phyloP scores from a whole-genome alignment of 2,329 filamentous ascomycete species.

The Diaporthe velutina region DNA sequence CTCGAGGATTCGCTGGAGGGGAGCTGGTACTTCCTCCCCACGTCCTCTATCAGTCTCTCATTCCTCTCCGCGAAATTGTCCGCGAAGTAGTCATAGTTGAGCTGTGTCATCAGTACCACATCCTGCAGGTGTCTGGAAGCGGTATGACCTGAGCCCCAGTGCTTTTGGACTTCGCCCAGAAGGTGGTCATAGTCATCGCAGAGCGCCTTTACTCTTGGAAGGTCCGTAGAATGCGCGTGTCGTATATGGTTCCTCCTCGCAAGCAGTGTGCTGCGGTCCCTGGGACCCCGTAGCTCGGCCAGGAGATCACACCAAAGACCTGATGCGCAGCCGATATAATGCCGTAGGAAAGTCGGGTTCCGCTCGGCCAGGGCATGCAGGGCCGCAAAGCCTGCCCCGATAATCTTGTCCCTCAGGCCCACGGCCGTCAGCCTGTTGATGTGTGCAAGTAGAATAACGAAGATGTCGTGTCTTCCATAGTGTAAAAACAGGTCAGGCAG shows the following conservation, averaged over 20 bases:
- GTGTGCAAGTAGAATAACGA: conserved; percentile 40
- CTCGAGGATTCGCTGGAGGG: neutral
- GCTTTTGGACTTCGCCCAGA: conserved; percentile 31
- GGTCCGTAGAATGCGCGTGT: conserved; percentile 31
- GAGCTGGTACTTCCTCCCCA: conserved; percentile 37
- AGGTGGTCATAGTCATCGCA: conserved; percentile 38
- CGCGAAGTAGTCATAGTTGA: conserved; percentile 39
- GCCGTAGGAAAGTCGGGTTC: conserved; percentile 35
- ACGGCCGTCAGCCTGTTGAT: conserved; percentile 40
- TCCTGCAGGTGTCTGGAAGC: conserved; percentile 39
- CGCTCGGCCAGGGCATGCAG: conserved; percentile 39
- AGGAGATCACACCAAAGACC: conserved; percentile 41
- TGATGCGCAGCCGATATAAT: conserved; percentile 41
- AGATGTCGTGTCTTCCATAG: conserved; percentile 40
- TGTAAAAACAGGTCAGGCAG: conserved; percentile 40
- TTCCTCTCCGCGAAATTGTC: conserved; percentile 35
- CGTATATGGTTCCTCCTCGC: conserved; percentile 40
- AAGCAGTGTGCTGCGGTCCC: conserved; percentile 40
- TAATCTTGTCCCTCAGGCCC: conserved; percentile 37
- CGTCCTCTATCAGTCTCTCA: conserved; percentile 31
- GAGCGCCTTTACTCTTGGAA: conserved; percentile 19
- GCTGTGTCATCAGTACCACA: conserved; percentile 37
- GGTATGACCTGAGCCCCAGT: conserved; percentile 36
- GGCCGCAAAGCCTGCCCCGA: conserved; percentile 38
- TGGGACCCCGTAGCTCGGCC: conserved; percentile 35